A percentile compares a stretch with the other conserved stretches of the same genome.
phyloP scores from a whole-genome alignment of 805 yeast genomes.

The Trichomonascus vanleenenianus region DNA sequence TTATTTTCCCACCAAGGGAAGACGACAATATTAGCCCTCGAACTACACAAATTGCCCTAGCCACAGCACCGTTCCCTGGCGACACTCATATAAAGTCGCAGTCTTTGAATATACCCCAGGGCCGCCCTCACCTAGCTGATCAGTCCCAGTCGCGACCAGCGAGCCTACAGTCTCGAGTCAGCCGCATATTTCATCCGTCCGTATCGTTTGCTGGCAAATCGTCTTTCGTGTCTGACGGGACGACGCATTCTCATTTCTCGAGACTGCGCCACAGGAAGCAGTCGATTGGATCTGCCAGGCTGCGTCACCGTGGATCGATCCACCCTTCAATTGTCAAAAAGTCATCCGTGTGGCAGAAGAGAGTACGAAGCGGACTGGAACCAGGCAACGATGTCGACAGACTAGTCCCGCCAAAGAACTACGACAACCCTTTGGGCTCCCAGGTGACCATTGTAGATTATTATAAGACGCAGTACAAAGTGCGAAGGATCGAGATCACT shows the following conservation, averaged over 20 bases:
- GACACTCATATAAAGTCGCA: too few species aligned
- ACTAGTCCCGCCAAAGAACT: conserved; percentile 42
- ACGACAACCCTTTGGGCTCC: conserved; percentile 37
- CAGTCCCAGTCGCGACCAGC: too few species aligned
- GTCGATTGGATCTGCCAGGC: neutral
- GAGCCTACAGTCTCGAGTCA: too few species aligned
- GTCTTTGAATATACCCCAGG: too few species aligned
- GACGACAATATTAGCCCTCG: too few species aligned
- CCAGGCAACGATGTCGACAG: conserved; percentile 50
- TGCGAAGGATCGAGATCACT: conserved; percentile 35
- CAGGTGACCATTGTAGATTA: conserved; percentile 48
- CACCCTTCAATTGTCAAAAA: neutral
- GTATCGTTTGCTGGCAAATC: too few species aligned
- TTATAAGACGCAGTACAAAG: conserved; percentile 35
- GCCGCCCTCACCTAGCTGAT: too few species aligned
- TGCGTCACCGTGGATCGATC: neutral
- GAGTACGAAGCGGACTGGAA: conserved; percentile 40
- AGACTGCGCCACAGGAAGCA: neutral
- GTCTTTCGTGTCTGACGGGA: neutral
- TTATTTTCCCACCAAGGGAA: neutral
- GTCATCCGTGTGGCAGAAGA: neutral
- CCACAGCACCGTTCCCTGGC: too few species aligned
- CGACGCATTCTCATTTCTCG: neutral
- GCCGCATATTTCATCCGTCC: too few species aligned
- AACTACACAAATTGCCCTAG: too few species aligned